Base-by-base conservation (phyloP, 371 early-diverging fungal species). In the Mucor lusitanicus region DNA sequence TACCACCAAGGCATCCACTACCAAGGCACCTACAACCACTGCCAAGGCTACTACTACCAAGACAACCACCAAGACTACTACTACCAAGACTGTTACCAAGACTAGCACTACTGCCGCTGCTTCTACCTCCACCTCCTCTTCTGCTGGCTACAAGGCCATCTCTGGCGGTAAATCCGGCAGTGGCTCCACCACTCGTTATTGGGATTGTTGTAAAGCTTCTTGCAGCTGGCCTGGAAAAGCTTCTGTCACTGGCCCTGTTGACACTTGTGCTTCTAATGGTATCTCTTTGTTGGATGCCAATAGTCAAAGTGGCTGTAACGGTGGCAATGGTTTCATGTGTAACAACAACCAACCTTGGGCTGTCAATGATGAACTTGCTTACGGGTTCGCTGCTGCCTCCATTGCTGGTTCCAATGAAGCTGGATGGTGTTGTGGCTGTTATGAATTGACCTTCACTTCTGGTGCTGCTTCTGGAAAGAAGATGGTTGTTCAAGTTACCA, bases 151-250 rank as follows among this genome's bases (percentile, higher is more conserved):
- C 25, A 40, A 55, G 39, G n/a, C 59, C n/a, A 55, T 74, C 30
- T 56, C 66, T 30, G 69, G 67, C 23, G 80, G 80, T 35, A 32
- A 37, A 6, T 72, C 75, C n/a, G 80, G 80, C 21, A 25, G 25
- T 6, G 83, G 79, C 42, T 64, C 63, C 12, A 81, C 81, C 0
- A 83, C 83, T 8, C 77, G 77, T 30, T 83, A 83, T 61, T 83
- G 83, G 80, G 83, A 83, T 63, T 83, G 83, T 53, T 83, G 83
- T 78, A 83, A 83, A 33, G 58, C 82, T 15, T 80, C 80, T 21
- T 81, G 83, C 42, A 70, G 75, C 42, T 81, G 82, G 82, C 61
- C 67, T 3, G 77, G 70, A 8, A 83, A 82, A 54, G 75, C 77
- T 6, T 30, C 59, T 39, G 80, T 79, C 11, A 42, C 68, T 13